Evolutionary conservation across 257 asterid species (phyloP).

Genomic region (Phtheirospermum japonicum): DNA sequence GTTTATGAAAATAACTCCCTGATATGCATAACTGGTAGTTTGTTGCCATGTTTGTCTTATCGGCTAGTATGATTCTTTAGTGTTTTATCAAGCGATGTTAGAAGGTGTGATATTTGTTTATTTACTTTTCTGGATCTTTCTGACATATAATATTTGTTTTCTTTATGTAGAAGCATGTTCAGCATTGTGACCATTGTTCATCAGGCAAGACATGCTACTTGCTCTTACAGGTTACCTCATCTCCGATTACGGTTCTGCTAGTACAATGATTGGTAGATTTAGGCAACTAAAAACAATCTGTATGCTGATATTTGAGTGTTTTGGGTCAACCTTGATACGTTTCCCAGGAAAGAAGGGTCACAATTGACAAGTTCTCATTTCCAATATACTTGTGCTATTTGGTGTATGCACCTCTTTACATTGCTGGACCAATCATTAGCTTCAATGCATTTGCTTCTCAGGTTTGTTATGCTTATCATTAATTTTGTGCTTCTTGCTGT

Average conservation of each 20-base stretch:
- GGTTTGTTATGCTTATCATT: constrained; percentile 48
- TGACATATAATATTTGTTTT: constrained; percentile 25
- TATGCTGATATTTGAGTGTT: constrained; percentile 10
- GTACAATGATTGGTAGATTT: constrained; percentile 14
- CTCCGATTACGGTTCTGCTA: constrained; percentile 23
- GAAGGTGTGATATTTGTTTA: constrained; percentile 3
- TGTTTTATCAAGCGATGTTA: constrained; percentile 15
- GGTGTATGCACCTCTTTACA: constrained; percentile 89
- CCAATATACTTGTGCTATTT: constrained; percentile 78
- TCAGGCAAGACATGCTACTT: constrained; percentile 81
- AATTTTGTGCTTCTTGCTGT: constrained; percentile 10
- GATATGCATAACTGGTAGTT: constrained; percentile 9
- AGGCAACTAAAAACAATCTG: constrained; percentile 5
- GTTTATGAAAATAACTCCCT: constrained; percentile 12
- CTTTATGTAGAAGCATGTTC: constrained; percentile 67
- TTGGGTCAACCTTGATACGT: constrained; percentile 21
- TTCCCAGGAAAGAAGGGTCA: constrained; percentile 74
- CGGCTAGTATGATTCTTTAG: background rate
- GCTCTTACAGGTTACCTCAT: constrained; percentile 69
- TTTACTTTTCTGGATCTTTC: constrained; percentile 10
- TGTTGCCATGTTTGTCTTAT: constrained; percentile 17
- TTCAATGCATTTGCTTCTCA: constrained; percentile 97
- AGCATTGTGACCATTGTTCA: constrained; percentile 70
- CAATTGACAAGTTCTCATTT: constrained; percentile 64
- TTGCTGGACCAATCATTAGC: constrained; percentile 96